Percentiles rank a stretch among this genome's conserved stretches.
These are phyloP conservation scores for Nepenthes alata DNA, from an alignment of 179 eudicot genomes.

Conservation along the genomic window DNA sequence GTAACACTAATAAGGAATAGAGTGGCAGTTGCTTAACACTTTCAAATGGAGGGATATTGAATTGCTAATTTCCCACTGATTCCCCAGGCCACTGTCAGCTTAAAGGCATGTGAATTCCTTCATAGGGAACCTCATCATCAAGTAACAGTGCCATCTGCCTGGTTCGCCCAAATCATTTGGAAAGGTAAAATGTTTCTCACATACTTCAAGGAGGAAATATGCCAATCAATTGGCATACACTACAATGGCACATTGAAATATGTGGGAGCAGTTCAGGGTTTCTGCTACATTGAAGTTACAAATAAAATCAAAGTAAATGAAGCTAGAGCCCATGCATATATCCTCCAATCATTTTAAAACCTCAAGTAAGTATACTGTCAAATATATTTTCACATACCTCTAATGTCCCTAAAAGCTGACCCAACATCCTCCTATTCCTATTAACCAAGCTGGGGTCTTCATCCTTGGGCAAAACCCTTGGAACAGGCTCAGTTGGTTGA, in stretches of 20 bases:
- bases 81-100: too few species aligned
- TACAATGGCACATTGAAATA: background rate
- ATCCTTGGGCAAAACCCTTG: conserved; percentile 67
- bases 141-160: too few species aligned
- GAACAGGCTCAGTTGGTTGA: conserved; percentile 44
- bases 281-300: too few species aligned
- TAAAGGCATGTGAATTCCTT: too few species aligned
- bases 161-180: too few species aligned
- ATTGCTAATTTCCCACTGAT: background rate
- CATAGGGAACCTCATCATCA: too few species aligned
- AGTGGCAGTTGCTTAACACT: background rate
- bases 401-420: conserved; percentile 82
- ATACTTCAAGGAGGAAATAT: too few species aligned
- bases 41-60: background rate
- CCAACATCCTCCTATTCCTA: conserved; percentile 80
- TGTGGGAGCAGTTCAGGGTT: too few species aligned
- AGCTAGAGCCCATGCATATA: background rate
- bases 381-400: conserved; percentile 38
- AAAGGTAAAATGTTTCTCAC: too few species aligned
- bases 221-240: background rate
- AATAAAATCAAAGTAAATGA: background rate
- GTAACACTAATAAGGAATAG: background rate
- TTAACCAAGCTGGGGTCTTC: conserved; percentile 79
- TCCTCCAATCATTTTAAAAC: background rate
- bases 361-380: background rate